Percentiles rank a stretch among this genome's conserved stretches.
phyloP scores from a whole-genome alignment of 345 rosid genomes.

The Firmiana major region DNA sequence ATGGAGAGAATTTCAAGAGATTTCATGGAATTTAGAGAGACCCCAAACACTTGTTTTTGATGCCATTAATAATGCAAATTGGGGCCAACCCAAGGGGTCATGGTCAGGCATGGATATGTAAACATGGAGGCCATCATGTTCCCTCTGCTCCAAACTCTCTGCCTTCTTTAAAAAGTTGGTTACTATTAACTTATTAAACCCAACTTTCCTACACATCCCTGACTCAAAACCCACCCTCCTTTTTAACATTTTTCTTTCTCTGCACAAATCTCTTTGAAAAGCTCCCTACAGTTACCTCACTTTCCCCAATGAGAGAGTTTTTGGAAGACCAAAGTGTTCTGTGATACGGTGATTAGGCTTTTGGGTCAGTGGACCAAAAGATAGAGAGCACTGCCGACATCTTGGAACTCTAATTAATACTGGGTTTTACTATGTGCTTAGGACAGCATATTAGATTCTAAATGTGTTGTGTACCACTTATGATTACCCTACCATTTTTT shows the following conservation, averaged over 20 bases:
- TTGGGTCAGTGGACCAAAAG: constrained; percentile 22
- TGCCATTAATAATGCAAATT: constrained; percentile 31
- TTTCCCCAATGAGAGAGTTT: constrained; percentile 9
- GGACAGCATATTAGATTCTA: constrained; percentile 34
- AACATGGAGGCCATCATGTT: constrained; percentile 79
- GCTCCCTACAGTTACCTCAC: constrained; percentile 13
- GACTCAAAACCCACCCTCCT: neutral
- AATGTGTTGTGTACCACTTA: constrained; percentile 18
- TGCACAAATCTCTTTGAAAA: constrained; percentile 25
- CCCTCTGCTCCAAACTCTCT: constrained; percentile 61
- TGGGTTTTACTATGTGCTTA: constrained; percentile 22
- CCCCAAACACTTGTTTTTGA: neutral
- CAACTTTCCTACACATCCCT: constrained; percentile 8
- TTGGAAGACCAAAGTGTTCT: neutral
- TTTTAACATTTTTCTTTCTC: neutral
- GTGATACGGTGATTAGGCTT: constrained; percentile 15
- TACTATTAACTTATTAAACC: neutral
- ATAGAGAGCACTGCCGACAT: constrained; percentile 29
- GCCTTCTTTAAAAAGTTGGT: constrained; percentile 33
- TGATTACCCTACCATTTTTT: constrained; percentile 18
- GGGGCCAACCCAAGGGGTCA: neutral
- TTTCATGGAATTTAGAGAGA: constrained; percentile 29
- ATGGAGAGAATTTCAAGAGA: constrained; percentile 35
- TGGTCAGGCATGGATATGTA: constrained; percentile 52
- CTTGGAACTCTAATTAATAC: constrained; percentile 36